Percentiles rank a stretch among this genome's conserved stretches.
phyloP scores from a whole-genome alignment of 2,329 filamentous ascomycete species.

The Rutstroemia sp. region DNA sequence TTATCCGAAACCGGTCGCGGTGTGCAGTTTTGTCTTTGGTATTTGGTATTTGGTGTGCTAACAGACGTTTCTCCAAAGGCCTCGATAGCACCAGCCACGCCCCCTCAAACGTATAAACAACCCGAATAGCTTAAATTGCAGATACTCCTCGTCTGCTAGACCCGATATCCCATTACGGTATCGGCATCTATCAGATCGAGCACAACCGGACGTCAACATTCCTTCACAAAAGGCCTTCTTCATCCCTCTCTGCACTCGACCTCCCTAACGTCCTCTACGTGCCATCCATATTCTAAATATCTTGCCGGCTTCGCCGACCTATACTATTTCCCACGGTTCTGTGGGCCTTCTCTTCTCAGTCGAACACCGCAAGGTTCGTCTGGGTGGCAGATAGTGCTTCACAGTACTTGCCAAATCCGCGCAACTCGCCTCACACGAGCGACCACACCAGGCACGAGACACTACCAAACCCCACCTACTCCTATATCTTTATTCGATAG shows the following conservation, averaged over 20 bases:
- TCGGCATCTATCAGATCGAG: conserved; percentile 72
- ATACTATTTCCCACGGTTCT: conserved; percentile 52
- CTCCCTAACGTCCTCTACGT: conserved; percentile 79
- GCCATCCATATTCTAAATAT: conserved; percentile 49
- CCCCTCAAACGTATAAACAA: conserved; percentile 17
- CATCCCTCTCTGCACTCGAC: conserved; percentile 74
- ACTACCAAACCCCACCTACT: not conserved
- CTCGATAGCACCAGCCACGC: conserved; percentile 52
- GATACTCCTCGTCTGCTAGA: conserved; percentile 67
- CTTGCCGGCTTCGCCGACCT: conserved; percentile 72
- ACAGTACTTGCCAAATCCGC: conserved; percentile 44
- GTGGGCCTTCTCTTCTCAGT: conserved; percentile 97
- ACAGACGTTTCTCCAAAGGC: conserved; percentile 33
- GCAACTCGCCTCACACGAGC: not conserved
- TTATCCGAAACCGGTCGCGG: not conserved
- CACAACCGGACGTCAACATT: conserved; percentile 66
- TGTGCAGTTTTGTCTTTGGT: too few species aligned
- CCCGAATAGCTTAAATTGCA: conserved; percentile 34
- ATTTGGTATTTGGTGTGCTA: conserved; percentile 7
- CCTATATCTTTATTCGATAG: conserved; percentile 29
- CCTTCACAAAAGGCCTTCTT: conserved; percentile 74
- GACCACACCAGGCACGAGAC: not conserved
- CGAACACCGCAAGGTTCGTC: conserved; percentile 92
- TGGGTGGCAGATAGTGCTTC: conserved; percentile 97
- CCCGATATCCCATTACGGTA: conserved; percentile 78